phyloP scores from a whole-genome alignment of 805 yeast species.

The Ogataea neopini region DNA sequence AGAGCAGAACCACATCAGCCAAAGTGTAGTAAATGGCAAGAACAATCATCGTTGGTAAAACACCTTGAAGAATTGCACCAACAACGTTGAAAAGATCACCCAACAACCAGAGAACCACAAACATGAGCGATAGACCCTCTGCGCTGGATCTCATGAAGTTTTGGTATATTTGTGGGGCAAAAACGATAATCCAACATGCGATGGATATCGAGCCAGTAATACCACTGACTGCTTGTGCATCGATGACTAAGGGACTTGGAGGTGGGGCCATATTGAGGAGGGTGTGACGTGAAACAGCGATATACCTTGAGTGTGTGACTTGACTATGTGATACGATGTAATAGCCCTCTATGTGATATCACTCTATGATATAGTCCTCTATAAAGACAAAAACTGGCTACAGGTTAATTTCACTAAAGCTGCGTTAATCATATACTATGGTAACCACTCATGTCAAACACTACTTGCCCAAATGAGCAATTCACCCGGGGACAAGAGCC shows the following conservation, averaged over 20 bases:
- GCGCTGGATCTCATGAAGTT: constrained; percentile 82
- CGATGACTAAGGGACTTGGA: constrained; percentile 64
- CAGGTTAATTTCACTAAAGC: too few relatives aligned
- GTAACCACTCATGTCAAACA: neutral
- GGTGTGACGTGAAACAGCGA: neutral
- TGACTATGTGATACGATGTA: too few relatives aligned
- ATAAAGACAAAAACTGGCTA: too few relatives aligned
- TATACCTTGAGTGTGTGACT: too few relatives aligned
- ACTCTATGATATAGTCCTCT: too few relatives aligned
- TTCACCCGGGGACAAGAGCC: constrained; percentile 2
- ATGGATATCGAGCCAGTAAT: constrained; percentile 86
- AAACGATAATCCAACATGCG: constrained; percentile 97
- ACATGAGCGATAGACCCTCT: constrained; percentile 85
- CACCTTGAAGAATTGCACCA: constrained; percentile 88
- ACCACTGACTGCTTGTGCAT: constrained; percentile 73
- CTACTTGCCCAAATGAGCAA: constrained; percentile 9
- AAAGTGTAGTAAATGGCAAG: constrained; percentile 90
- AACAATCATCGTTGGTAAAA: constrained; percentile 90
- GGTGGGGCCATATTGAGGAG: constrained; percentile 50
- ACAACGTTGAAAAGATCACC: constrained; percentile 94
- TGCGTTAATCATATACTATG: neutral
- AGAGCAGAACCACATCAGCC: constrained; percentile 81
- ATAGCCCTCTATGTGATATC: too few relatives aligned
- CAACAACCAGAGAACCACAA: constrained; percentile 85
- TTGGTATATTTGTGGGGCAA: constrained; percentile 95